phyloP scores from a whole-genome alignment of 108 stramenopile species.

The Conticribra guillardii region DNA sequence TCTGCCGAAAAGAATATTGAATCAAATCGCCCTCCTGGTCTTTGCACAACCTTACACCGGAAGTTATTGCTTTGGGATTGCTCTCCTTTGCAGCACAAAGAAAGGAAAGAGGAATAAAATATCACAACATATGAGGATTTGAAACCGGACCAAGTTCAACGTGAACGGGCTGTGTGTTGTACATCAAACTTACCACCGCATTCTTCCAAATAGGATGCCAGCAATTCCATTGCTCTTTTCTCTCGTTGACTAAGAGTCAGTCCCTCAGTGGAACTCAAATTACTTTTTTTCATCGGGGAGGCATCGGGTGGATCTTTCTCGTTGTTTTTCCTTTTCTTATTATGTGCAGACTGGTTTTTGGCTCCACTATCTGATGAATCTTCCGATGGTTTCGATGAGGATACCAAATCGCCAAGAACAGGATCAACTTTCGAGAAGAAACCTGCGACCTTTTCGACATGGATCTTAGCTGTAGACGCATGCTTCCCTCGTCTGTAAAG shows the following conservation, averaged over 20 bases:
- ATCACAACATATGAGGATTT: constrained; percentile 2
- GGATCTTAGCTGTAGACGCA: constrained; percentile 57
- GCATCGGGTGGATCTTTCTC: constrained; percentile 13
- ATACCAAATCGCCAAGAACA: constrained; percentile 60
- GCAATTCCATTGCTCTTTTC: constrained; percentile 67
- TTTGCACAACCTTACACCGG: constrained; percentile 44
- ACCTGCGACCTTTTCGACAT: constrained; percentile 60
- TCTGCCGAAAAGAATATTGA: constrained; percentile 69
- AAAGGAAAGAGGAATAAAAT: not conserved
- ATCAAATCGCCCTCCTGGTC: constrained; percentile 72
- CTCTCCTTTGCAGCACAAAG: constrained; percentile 26
- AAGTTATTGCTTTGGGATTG: constrained; percentile 37
- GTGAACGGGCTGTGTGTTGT: not conserved
- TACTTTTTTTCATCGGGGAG: constrained; percentile 44
- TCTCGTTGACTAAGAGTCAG: constrained; percentile 70
- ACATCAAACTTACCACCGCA: constrained; percentile 51
- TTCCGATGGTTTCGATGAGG: constrained; percentile 47
- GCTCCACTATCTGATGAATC: constrained; percentile 29
- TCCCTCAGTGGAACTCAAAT: constrained; percentile 34
- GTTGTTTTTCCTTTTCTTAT: constrained; percentile 52
- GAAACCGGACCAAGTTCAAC: not conserved
- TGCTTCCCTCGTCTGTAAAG: constrained; percentile 72
- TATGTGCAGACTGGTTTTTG: constrained; percentile 26
- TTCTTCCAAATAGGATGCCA: constrained; percentile 67
- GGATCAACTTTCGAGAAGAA: constrained; percentile 75